Conservation (phyloP, 106 monocot genomes). For the Allium cepa region DNA sequence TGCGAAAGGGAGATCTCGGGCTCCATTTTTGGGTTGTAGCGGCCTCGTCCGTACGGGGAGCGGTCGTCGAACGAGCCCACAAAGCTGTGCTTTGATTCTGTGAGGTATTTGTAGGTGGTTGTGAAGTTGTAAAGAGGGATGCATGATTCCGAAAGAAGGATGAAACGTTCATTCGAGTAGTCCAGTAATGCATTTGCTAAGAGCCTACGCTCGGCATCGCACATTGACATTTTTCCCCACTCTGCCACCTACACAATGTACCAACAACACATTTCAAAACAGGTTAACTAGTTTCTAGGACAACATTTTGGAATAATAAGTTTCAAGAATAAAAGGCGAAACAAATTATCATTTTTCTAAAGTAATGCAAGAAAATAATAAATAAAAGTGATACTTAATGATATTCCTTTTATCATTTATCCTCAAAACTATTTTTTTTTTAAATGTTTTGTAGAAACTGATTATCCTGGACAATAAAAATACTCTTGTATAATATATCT, state of each 20-base stretch:
- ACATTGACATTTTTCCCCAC: conserved; percentile 29
- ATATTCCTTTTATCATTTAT: too few species aligned
- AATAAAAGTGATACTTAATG: too few species aligned
- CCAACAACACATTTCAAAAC: too few species aligned
- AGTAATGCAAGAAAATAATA: too few species aligned
- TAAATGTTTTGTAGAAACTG: too few species aligned
- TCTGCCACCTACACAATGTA: conserved; percentile 3
- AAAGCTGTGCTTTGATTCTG: conserved; percentile 19
- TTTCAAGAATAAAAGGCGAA: too few species aligned
- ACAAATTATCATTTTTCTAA: too few species aligned
- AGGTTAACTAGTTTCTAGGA: too few species aligned
- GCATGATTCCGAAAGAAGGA: conserved; percentile 16
- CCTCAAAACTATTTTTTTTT: too few species aligned
- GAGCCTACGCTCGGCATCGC: conserved; percentile 35
- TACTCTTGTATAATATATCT: too few species aligned
- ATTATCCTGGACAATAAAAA: too few species aligned
- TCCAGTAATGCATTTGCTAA: conserved; percentile 35
- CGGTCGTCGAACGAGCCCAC: conserved; percentile 25
- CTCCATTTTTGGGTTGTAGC: conserved; percentile 13
- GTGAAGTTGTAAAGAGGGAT: conserved; percentile 9
- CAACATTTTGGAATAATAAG: too few species aligned
- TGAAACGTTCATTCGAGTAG: conserved; percentile 33
- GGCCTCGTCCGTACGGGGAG: conserved; percentile 17
- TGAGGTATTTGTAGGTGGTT: conserved; percentile 18
- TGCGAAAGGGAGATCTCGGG: conserved; percentile 14